phyloP scores from a whole-genome alignment of 257 asterid genomes.

The Solanum lycopersicoides region DNA sequence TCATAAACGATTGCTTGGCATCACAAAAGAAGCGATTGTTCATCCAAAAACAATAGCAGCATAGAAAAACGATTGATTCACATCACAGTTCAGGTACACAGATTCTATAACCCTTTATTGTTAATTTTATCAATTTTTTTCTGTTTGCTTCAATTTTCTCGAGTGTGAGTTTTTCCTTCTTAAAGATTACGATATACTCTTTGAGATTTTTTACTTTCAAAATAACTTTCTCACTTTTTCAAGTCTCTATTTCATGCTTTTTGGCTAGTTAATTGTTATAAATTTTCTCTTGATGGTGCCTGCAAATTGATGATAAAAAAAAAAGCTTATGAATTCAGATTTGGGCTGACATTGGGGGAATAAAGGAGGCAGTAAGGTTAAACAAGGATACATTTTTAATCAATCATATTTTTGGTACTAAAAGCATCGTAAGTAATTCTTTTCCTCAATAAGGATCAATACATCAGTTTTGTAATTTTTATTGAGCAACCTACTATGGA shows the following conservation, averaged over 20 bases:
- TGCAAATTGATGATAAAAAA: constrained; percentile 1
- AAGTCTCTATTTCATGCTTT: background rate
- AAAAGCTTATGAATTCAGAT: constrained; percentile 6
- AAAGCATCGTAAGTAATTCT: background rate
- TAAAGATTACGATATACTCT: background rate
- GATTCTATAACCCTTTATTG: too few species aligned
- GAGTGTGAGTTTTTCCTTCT: background rate
- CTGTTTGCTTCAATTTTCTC: too few species aligned
- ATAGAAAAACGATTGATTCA: too few species aligned
- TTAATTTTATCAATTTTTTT: too few species aligned
- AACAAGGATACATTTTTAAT: background rate
- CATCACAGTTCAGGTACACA: too few species aligned
- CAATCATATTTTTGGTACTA: background rate
- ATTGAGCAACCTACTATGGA: background rate
- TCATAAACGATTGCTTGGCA: too few species aligned
- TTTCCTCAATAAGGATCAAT: background rate
- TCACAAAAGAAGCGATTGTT: too few species aligned
- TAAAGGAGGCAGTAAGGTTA: background rate
- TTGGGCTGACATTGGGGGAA: background rate
- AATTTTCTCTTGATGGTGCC: background rate
- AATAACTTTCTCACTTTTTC: background rate
- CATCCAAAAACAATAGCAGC: too few species aligned
- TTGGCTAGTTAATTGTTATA: background rate
- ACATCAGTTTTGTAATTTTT: background rate
- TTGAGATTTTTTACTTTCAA: background rate